Evolutionary conservation across 495 filamentous ascomycete genomes (phyloP).

Genomic region (Neurospora pannonica): DNA sequence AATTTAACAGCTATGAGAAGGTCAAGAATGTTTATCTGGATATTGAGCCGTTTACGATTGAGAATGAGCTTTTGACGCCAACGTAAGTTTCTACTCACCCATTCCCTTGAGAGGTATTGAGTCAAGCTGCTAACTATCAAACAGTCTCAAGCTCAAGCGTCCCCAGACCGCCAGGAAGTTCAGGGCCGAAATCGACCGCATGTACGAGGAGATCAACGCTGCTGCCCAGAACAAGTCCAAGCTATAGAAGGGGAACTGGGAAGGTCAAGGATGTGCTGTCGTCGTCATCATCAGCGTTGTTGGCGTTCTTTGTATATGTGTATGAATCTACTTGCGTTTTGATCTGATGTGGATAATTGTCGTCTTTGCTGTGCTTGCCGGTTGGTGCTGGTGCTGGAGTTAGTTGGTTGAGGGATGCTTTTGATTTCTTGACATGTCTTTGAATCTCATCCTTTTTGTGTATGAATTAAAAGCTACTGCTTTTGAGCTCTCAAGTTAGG

Average conservation of each 20-base stretch:
- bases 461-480: not conserved
- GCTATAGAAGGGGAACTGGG: conserved; percentile 17
- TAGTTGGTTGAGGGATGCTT: not conserved
- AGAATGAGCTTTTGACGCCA: conserved; percentile 89
- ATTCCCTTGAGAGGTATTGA: too few species aligned
- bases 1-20: conserved; percentile 83
- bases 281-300: not conserved
- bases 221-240: conserved; percentile 27
- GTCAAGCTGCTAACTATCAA: not conserved
- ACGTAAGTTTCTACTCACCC: conserved; percentile 57
- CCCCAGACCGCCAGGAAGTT: conserved; percentile 76
- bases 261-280: not conserved
- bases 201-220: conserved; percentile 61
- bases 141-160: conserved; percentile 87
- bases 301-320: not conserved
- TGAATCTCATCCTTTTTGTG: not conserved
- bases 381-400: not conserved
- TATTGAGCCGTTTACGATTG: conserved; percentile 85
- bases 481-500: not conserved
- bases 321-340: not conserved
- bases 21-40: conserved; percentile 66
- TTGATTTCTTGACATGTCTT: not conserved
- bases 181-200: conserved; percentile 60
- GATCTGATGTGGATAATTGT: not conserved
- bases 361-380: not conserved